phyloP scores from a whole-genome alignment of 2,329 filamentous ascomycete species.

The Graphiopsis chlorocephala region DNA sequence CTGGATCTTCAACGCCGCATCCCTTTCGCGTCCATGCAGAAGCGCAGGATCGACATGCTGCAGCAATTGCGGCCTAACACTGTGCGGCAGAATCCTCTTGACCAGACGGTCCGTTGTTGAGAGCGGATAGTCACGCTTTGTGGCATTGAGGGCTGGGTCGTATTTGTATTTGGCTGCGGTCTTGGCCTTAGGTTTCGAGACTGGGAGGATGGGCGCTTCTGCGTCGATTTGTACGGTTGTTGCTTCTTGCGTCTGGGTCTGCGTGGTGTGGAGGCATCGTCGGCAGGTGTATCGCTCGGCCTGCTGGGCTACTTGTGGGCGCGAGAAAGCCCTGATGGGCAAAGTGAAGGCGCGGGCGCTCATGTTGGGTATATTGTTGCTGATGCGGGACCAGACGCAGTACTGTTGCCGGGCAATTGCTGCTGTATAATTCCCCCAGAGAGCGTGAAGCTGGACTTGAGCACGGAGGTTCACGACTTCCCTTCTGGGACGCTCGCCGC shows the following conservation, averaged over 20 bases:
- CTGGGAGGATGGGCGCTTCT: slow-evolving; percentile 12
- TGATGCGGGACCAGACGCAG: neutral
- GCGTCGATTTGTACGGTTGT: slow-evolving; percentile 13
- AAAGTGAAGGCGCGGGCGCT: slow-evolving; percentile 25
- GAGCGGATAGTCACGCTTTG: slow-evolving; percentile 21
- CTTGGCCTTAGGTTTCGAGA: neutral
- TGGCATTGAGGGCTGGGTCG: slow-evolving; percentile 22
- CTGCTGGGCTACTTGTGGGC: slow-evolving; percentile 15
- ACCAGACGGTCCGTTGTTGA: slow-evolving; percentile 23
- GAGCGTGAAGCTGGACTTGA: slow-evolving; percentile 9
- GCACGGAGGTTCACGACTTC: slow-evolving; percentile 7
- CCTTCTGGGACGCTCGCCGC: slow-evolving; percentile 4
- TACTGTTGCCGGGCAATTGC: neutral
- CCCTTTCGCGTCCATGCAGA: slow-evolving; percentile 27
- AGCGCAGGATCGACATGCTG: slow-evolving; percentile 21
- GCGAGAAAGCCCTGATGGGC: slow-evolving; percentile 26
- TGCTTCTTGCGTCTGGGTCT: slow-evolving; percentile 19
- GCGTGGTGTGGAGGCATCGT: slow-evolving; percentile 31
- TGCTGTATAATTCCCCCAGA: slow-evolving; percentile 12
- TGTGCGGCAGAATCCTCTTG: slow-evolving; percentile 25
- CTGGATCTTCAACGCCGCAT: slow-evolving; percentile 23
- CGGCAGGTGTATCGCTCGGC: slow-evolving; percentile 31
- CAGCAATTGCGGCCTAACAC: slow-evolving; percentile 24
- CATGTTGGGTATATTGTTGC: slow-evolving; percentile 22
- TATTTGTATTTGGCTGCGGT: slow-evolving; percentile 9